Conservation (phyloP, 2,329 filamentous ascomycete species). For the Amauroascus verrucosus region DNA sequence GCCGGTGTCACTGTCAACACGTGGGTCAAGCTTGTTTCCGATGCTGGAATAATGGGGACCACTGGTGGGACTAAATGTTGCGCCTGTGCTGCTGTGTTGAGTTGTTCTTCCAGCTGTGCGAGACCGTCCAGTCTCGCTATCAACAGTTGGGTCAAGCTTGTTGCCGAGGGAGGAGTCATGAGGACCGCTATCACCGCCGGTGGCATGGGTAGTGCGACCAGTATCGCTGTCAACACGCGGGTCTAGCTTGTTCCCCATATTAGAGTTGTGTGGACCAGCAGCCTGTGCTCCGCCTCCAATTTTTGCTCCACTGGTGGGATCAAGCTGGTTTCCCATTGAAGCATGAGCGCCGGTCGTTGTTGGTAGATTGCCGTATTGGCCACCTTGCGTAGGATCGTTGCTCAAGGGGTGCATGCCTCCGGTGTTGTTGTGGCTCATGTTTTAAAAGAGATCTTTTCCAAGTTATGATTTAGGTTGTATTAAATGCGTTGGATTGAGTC, state of each 20-base stretch:
- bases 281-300: constrained; percentile 2
- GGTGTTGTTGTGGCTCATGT: constrained; percentile 9
- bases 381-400: constrained; percentile 8
- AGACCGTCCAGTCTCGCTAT: constrained; percentile 17
- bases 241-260: constrained; percentile 17
- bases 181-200: constrained; percentile 1
- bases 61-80: too few relatives aligned
- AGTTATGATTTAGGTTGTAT: neutral
- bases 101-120: neutral
- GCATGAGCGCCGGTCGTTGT: constrained; percentile 24
- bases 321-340: constrained; percentile 30
- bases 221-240: constrained; percentile 17
- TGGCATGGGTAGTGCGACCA: neutral
- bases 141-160: constrained; percentile 30
- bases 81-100: neutral
- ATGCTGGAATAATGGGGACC: constrained; percentile 14
- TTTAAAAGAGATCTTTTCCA: neutral
- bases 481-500: neutral
- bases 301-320: constrained; percentile 24
- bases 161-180: constrained; percentile 22
- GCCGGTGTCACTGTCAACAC: constrained; percentile 15
- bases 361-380: neutral
- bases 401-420: constrained; percentile 5
- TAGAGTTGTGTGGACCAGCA: constrained; percentile 13
- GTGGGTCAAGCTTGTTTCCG: constrained; percentile 18